These are phyloP conservation scores for Lepiota brunneoincarnata DNA, from an alignment of 768 basidiomycete species.

Conservation along the genomic window DNA sequence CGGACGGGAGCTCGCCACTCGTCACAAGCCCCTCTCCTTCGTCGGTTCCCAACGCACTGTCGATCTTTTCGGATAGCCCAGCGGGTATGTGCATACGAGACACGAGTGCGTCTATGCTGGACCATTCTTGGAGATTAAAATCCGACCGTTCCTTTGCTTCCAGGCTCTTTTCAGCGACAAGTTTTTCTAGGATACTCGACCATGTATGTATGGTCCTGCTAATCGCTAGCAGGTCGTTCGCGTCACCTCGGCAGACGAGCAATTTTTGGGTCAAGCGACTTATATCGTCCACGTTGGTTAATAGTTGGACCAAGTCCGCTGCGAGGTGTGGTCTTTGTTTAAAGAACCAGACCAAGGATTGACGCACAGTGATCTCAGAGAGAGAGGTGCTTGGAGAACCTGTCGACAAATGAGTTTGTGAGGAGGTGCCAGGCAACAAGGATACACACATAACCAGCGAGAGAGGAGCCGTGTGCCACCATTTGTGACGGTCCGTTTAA, in stretches of 20 bases:
- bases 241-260: slow-evolving; percentile 62
- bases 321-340: slow-evolving; percentile 57
- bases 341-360: slow-evolving; percentile 77
- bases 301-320: slow-evolving; percentile 52
- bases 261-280: slow-evolving; percentile 79
- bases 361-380: slow-evolving; percentile 67
- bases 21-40: slow-evolving; percentile 13
- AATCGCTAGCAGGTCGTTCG: slow-evolving; percentile 64
- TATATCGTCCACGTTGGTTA: slow-evolving; percentile 65
- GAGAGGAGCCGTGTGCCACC: slow-evolving; percentile 75
- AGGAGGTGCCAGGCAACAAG: slow-evolving; percentile 13
- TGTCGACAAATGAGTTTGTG: slow-evolving; percentile 23
- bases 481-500: slow-evolving; percentile 75
- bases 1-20: slow-evolving; percentile 5
- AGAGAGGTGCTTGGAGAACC: slow-evolving; percentile 83
- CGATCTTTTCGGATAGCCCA: slow-evolving; percentile 55
- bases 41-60: slow-evolving; percentile 37
- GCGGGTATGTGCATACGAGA: slow-evolving; percentile 48
- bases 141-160: slow-evolving; percentile 35
- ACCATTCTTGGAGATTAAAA: slow-evolving; percentile 45
- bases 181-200: slow-evolving; percentile 46
- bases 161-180: slow-evolving; percentile 55
- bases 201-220: slow-evolving; percentile 61
- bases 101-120: slow-evolving; percentile 50
- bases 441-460: slow-evolving; percentile 71